Percentiles rank a stretch among this genome's conserved stretches.
phyloP scores from a whole-genome alignment of 345 rosid genomes.

The Turritis glabra region DNA sequence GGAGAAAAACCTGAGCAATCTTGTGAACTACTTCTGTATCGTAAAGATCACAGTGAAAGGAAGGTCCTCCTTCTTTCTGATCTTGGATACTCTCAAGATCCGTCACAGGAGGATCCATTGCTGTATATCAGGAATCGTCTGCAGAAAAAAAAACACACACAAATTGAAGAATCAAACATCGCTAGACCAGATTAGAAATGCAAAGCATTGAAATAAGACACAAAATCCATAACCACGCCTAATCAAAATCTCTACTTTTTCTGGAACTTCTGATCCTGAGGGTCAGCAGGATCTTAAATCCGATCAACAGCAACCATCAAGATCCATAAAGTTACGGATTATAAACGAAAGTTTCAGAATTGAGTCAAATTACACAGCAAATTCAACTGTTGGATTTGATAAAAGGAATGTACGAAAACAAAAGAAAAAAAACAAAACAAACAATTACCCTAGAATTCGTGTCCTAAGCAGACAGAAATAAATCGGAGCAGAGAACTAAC shows the following conservation, averaged over 20 bases:
- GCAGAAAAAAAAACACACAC: background rate
- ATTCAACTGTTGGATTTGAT: slow-evolving; percentile 33
- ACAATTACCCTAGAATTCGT: slow-evolving; percentile 3
- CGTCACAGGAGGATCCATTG: slow-evolving; percentile 50
- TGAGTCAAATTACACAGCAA: slow-evolving; percentile 1
- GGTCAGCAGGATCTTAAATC: background rate
- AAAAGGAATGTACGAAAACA: background rate
- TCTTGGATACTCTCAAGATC: slow-evolving; percentile 59
- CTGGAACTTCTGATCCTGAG: background rate
- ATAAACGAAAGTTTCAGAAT: background rate
- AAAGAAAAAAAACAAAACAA: no score
- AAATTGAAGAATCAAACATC: background rate
- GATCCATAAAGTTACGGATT: slow-evolving; percentile 4
- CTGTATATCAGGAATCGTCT: background rate
- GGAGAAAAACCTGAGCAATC: slow-evolving; percentile 61
- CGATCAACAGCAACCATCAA: background rate
- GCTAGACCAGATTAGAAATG: background rate
- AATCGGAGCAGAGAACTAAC: slow-evolving; percentile 11
- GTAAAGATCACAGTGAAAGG: slow-evolving; percentile 61
- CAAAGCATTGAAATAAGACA: background rate
- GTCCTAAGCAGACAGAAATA: slow-evolving; percentile 15
- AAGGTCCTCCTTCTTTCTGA: slow-evolving; percentile 53
- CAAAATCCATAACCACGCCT: background rate
- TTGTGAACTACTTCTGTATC: slow-evolving; percentile 67
- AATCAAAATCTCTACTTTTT: slow-evolving; percentile 7